These are phyloP conservation scores for Mycena belliarum DNA, from an alignment of 768 basidiomycete species.

Conservation along the genomic window DNA sequence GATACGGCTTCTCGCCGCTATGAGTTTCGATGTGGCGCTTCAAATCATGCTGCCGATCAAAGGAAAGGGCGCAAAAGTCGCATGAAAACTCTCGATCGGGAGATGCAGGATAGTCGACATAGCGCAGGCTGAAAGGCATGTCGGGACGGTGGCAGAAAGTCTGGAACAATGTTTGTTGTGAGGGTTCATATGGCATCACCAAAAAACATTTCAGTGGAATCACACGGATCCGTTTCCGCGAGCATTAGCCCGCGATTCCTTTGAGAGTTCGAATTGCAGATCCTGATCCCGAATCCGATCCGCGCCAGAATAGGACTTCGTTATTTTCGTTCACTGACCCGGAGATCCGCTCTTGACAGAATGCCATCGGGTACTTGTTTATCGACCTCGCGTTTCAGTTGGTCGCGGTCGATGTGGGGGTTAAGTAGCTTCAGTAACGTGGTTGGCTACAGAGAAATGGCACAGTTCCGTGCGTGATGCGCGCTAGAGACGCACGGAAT, in stretches of 20 bases:
- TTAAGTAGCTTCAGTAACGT: too few relatives aligned
- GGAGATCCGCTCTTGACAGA: too few relatives aligned
- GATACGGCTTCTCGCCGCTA: slow-evolving; percentile 61
- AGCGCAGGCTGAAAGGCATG: slow-evolving; percentile 15
- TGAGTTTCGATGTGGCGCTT: slow-evolving; percentile 64
- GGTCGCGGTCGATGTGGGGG: too few relatives aligned
- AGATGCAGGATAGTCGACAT: slow-evolving; percentile 41
- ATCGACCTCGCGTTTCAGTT: too few relatives aligned
- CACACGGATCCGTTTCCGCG: background rate
- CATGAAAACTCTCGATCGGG: slow-evolving; percentile 46
- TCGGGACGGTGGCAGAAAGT: background rate
- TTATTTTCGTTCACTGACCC: too few relatives aligned
- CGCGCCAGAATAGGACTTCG: too few relatives aligned
- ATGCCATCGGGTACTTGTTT: too few relatives aligned
- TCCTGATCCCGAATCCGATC: background rate
- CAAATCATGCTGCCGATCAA: slow-evolving; percentile 61
- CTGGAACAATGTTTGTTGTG: background rate
- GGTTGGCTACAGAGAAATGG: too few relatives aligned
- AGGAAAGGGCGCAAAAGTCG: slow-evolving; percentile 56
- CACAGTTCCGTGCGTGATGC: too few relatives aligned
- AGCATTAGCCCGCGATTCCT: background rate
- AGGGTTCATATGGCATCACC: background rate
- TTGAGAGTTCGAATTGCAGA: background rate
- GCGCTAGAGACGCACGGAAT: too few relatives aligned
- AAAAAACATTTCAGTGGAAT: background rate